phyloP scores from a whole-genome alignment of 139 green algal species.

The Deuterostichococcus epilithicus region DNA sequence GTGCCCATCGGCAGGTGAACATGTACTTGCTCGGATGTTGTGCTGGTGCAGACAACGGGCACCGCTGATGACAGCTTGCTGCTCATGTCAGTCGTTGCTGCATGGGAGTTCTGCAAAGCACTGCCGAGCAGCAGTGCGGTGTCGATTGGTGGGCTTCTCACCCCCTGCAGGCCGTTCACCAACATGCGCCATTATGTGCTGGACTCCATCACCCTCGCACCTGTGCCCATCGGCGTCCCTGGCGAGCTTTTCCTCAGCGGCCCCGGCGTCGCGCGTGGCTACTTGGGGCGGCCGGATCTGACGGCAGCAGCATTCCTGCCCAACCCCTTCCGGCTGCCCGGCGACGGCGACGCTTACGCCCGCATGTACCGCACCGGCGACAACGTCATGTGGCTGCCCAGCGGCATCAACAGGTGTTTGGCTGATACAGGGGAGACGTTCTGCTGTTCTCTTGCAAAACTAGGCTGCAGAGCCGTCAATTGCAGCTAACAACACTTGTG shows the following conservation, averaged over 20 bases:
- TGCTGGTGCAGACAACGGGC: no score
- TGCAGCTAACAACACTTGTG: no score
- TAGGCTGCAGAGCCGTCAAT: no score
- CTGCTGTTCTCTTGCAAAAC: no score
- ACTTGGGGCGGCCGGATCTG: conserved; percentile 24
- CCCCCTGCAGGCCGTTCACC: background rate
- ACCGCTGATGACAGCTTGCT: no score
- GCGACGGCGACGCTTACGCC: background rate
- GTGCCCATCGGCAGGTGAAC: background rate
- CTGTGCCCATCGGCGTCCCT: background rate
- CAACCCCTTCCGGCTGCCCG: conserved; percentile 14
- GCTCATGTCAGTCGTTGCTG: no score
- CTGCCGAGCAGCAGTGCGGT: no score
- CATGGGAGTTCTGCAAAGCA: no score
- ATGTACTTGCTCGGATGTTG: no score
- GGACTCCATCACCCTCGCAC: background rate
- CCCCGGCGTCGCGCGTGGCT: conserved; percentile 12
- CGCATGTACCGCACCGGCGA: background rate
- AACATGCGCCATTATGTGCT: background rate
- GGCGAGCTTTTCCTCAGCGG: background rate
- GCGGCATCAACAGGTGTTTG: background rate
- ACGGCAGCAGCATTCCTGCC: conserved; percentile 32
- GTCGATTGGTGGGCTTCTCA: no score
- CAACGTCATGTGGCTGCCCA: conserved; percentile 1
- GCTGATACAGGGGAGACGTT: no score